Conservation (phyloP, 164 flowering plant genomes). For the Annona cherimola region DNA sequence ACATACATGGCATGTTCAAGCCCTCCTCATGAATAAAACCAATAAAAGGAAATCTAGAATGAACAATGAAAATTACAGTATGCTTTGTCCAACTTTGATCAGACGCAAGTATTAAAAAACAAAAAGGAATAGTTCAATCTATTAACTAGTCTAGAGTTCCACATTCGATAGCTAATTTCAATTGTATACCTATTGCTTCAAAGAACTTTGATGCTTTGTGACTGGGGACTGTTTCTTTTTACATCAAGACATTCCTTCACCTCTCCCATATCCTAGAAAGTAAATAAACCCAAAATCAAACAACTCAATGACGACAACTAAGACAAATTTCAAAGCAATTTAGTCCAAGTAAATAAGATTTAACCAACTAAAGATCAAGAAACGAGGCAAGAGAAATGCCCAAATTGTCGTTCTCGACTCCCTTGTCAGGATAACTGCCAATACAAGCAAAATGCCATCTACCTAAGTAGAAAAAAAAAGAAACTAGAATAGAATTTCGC, state of each 20-base stretch:
- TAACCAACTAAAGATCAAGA: constrained; percentile 26
- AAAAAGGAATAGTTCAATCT: no score
- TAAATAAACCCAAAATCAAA: constrained; percentile 15
- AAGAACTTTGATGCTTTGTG: constrained; percentile 35
- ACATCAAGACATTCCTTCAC: constrained; percentile 17
- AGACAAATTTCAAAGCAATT: background rate
- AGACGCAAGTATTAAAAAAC: no score
- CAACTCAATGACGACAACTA: background rate
- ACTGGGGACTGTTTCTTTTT: constrained; percentile 36
- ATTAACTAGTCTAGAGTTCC: no score
- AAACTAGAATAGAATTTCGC: no score
- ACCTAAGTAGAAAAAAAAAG: background rate
- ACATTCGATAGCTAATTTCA: background rate
- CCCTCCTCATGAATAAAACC: no score
- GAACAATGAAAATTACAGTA: no score
- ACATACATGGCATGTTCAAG: no score
- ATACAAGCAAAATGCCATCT: constrained; percentile 2
- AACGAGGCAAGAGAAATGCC: constrained; percentile 17
- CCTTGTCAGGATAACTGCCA: constrained; percentile 36
- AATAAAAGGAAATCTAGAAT: no score
- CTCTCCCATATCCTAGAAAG: constrained; percentile 43
- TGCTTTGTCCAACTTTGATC: no score
- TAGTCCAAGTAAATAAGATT: background rate
- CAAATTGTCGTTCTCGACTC: constrained; percentile 21
- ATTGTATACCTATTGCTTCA: constrained; percentile 76